Base-by-base conservation (phyloP, 2,329 filamentous ascomycete genomes). In the Fusarium guadeloupense region DNA sequence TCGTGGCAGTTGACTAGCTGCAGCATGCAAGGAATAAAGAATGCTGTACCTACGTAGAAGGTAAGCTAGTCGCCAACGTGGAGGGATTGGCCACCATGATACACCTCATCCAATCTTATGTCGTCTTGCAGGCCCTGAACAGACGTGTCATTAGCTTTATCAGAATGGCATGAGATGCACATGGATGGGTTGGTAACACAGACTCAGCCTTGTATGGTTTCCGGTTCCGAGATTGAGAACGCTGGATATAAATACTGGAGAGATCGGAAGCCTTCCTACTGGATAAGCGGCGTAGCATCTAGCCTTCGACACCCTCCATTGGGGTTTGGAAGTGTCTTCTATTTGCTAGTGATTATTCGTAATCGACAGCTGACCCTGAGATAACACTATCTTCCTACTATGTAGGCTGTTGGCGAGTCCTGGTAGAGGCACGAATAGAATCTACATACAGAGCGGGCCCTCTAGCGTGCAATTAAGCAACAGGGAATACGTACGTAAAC, bases 21-120 rank as follows among this genome's bases (percentile, higher is more conserved):
- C 62, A 62, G 59, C 48, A 68, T 68, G 65, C 64, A 69, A 63
- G 67, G 54, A 68, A 69, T 62, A 56, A 35, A 31, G 56, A 43
- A 60, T 38, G 31, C 39, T 39, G 45, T 58, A 53, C 54, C 30
- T 52, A 38, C n/a, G n/a, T n/a, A n/a, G 30, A 23, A 30, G 19
- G 35, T 23, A 57, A 31, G 57, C 52, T 54, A 43, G 44, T 45
- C 56, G 50, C 51, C 31, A 33, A 50, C 31, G 49, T 57, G 47
- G 44, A 47, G 48, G 52, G 46, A 67, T 64, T 68, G 61, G 66
- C 54, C 64, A 54, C 57, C 62, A 47, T 47, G 41, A 52, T 41
- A 40, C 44, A 26, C 44, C 49, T 51, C 52, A 52, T 56, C 59
- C 62, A 63, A 63, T 65, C 50, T 56, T 44, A 42, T 57, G 42